phyloP scores from a whole-genome alignment of 2,329 filamentous ascomycete genomes.

The Aspergillus transmontanensis region DNA sequence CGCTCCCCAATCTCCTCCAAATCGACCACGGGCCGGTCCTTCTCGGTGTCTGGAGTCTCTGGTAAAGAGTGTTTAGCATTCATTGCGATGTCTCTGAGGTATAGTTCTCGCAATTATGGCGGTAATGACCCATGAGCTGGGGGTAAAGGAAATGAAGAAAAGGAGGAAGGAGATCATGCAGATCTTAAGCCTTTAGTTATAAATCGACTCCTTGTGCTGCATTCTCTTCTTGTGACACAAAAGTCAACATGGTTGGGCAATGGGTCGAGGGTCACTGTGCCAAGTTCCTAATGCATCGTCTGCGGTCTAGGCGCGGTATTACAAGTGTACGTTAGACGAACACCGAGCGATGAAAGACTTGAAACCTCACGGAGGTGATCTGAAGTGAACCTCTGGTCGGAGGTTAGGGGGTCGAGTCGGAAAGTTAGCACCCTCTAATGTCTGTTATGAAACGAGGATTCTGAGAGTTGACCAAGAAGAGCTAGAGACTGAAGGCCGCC shows the following conservation, averaged over 20 bases:
- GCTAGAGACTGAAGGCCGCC: neutral
- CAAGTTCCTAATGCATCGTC: neutral
- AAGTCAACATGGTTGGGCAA: neutral
- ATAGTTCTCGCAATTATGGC: neutral
- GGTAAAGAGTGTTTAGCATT: neutral
- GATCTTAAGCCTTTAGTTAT: neutral
- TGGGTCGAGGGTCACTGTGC: neutral
- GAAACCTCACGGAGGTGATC: neutral
- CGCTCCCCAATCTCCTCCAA: slow-evolving; percentile 17
- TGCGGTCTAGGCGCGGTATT: too few relatives aligned
- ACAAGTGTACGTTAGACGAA: neutral
- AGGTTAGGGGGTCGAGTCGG: neutral
- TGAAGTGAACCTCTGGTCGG: too few relatives aligned
- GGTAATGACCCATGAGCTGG: neutral
- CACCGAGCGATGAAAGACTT: neutral
- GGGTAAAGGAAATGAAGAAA: neutral
- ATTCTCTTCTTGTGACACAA: neutral
- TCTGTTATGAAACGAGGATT: too few relatives aligned
- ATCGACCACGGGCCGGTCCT: neutral
- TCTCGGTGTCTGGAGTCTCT: neutral
- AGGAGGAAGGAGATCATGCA: neutral
- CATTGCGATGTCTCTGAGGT: neutral
- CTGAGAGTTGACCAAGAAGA: neutral
- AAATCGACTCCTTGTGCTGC: neutral
- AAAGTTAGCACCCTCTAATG: neutral